Conservation (phyloP, 2,329 filamentous ascomycete genomes). For the Paraconiothyrium sp. region DNA sequence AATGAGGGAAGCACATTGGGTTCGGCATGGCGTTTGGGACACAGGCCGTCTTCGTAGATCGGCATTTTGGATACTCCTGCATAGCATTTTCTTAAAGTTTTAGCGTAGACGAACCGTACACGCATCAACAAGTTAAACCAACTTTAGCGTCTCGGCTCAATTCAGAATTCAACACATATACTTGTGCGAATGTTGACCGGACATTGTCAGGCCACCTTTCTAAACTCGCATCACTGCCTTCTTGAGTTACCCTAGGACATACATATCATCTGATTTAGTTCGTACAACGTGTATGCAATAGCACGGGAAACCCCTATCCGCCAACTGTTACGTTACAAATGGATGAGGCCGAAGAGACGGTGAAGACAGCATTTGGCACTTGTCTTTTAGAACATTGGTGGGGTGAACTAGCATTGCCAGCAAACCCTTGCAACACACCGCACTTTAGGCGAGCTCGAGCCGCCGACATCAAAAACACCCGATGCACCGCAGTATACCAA, state of each 20-base stretch:
- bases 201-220: too few species aligned
- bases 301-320: neutral
- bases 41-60: slow-evolving; percentile 7
- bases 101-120: neutral
- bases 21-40: slow-evolving; percentile 18
- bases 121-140: neutral
- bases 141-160: neutral
- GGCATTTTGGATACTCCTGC: slow-evolving; percentile 6
- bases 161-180: neutral
- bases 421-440: slow-evolving; percentile 29
- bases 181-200: too few species aligned
- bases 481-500: neutral
- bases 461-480: slow-evolving; percentile 4
- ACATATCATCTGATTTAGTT: too few species aligned
- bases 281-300: neutral
- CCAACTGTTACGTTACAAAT: neutral
- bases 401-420: slow-evolving; percentile 13
- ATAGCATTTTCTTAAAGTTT: neutral
- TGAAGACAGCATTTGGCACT: slow-evolving; percentile 14
- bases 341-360: slow-evolving; percentile 16
- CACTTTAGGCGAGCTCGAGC: slow-evolving; percentile 25
- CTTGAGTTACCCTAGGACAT: too few species aligned
- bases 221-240: too few species aligned
- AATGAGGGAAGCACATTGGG: neutral
- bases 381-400: slow-evolving; percentile 9